Evolutionary conservation across 2,329 filamentous ascomycete species (phyloP).

Genomic region (Neofusicoccum umdonicola): DNA sequence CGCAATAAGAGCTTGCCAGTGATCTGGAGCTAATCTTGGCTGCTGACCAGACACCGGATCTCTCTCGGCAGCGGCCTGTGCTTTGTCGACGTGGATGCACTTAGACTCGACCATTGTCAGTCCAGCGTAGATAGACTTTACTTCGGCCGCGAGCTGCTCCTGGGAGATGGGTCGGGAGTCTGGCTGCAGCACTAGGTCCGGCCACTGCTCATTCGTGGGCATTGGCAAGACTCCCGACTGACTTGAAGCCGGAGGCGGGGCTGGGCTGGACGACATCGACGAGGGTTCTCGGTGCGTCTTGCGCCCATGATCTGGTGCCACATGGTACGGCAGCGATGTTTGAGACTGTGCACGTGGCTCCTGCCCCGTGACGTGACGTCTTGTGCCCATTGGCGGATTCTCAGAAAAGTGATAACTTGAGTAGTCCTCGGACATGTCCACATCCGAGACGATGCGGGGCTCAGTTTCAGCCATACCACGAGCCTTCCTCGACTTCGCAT

Average conservation of each 20-base stretch:
- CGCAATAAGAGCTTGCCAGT: slow-evolving; percentile 82
- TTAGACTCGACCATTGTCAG: slow-evolving; percentile 84
- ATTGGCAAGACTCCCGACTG: slow-evolving; percentile 35
- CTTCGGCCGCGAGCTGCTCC: slow-evolving; percentile 75
- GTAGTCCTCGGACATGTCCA: slow-evolving; percentile 4
- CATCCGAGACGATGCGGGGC: slow-evolving; percentile 1
- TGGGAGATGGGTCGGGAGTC: slow-evolving; percentile 69
- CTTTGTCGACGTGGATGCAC: slow-evolving; percentile 77
- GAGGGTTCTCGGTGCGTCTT: slow-evolving; percentile 13
- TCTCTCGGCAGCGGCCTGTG: slow-evolving; percentile 55
- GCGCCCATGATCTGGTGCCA: slow-evolving; percentile 15
- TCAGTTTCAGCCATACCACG: not conserved
- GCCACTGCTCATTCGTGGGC: slow-evolving; percentile 32
- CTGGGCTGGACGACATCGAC: slow-evolving; percentile 13
- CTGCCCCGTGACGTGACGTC: not conserved
- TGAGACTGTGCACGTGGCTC: not conserved
- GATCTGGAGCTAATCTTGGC: slow-evolving; percentile 56
- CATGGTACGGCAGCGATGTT: not conserved
- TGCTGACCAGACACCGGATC: slow-evolving; percentile 44
- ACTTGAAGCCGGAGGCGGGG: slow-evolving; percentile 19
- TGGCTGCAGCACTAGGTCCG: slow-evolving; percentile 53
- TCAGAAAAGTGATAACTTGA: not conserved
- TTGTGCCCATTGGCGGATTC: not conserved
- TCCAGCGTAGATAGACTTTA: slow-evolving; percentile 79
- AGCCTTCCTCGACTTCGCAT: slow-evolving; percentile 20